Conservation (phyloP, 2,329 filamentous ascomycete species). For the Corinectria fuckeliana region DNA sequence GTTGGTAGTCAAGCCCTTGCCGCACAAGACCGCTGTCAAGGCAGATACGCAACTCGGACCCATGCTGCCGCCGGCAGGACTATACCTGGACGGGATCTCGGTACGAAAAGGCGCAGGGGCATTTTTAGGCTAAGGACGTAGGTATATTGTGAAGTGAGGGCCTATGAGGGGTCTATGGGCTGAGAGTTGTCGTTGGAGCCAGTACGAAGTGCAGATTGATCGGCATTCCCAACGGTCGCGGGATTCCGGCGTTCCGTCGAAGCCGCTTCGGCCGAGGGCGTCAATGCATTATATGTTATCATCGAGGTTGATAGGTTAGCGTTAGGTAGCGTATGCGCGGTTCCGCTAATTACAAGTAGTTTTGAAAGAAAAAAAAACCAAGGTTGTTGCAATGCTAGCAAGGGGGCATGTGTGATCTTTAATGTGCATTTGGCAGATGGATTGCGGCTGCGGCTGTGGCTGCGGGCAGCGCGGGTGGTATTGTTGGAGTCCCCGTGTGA, state of each 20-base stretch:
- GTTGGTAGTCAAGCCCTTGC: neutral
- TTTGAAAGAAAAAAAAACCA: too few species aligned
- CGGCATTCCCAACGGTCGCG: slow-evolving; percentile 9
- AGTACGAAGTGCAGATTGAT: slow-evolving; percentile 3
- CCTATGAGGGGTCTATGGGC: too few species aligned
- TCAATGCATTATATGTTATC: neutral
- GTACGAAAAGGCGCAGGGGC: neutral
- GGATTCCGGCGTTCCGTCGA: neutral
- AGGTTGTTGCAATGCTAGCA: neutral
- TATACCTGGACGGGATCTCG: slow-evolving; percentile 5
- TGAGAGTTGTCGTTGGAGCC: neutral
- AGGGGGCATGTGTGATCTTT: neutral
- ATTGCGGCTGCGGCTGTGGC: neutral
- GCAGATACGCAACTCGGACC: neutral
- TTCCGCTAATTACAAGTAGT: neutral
- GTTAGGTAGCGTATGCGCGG: neutral
- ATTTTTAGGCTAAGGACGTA: neutral
- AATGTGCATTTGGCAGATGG: slow-evolving; percentile 9
- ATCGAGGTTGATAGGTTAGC: neutral
- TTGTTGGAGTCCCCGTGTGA: slow-evolving; percentile 6
- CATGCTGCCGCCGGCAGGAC: neutral
- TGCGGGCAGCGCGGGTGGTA: too few species aligned
- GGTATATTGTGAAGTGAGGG: neutral
- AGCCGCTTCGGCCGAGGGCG: neutral
- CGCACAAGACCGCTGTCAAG: slow-evolving; percentile 1